Evolutionary conservation across 2,329 filamentous ascomycete species (phyloP), one percentile per base, ranked within the genome.

Genomic region (Botrytis tulipae): DNA sequence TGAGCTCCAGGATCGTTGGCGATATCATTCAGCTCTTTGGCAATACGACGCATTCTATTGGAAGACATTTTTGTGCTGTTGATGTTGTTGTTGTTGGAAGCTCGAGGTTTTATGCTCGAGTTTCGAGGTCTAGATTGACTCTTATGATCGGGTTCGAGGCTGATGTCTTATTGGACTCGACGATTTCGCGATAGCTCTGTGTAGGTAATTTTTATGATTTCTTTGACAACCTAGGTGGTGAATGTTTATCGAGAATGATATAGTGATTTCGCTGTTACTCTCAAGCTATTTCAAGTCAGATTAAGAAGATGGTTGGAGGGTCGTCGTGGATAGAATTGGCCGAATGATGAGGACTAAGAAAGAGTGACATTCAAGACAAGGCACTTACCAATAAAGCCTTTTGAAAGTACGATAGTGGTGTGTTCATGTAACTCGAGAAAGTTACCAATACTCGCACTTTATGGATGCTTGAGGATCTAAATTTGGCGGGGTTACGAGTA

Each of bases 11-110:
- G 87, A 80, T 99, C 96, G 75, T 86, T 86, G 68, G 90, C 84
- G 77, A 96, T 93, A 80, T 95, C 93, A 75, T 85, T 84, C 73
- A 96, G 86, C 86, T 96, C 93, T 83, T 95, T 95, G 76, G 88
- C 85, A 71, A 96, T 87, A 69, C 90, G 87, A 69, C 90, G 81
- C 29, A 78, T 62, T 54, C 81, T 77, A 73, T 81, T 82, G 54
- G 79, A 80, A 71, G 79, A 74, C 79, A 81, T 80, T 29, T 48
- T 77, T 25, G 37, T 46, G 51, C n/a, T 8, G n/a, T 9, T 42
- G 35, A 25, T 40, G 10, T 29, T 32, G 51, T 16, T 54, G 68
- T 62, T 25, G 37, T 48, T 62, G 40, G 20, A 37, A 10, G 22
- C 40, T 68, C 66, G 46, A 68, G 32, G 32, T 35, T 46, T 12